Percentiles rank a stretch among this genome's conserved stretches.
Conservation (phyloP, 2,329 filamentous ascomycete genomes). For the Gaeumannomyces tritici region DNA sequence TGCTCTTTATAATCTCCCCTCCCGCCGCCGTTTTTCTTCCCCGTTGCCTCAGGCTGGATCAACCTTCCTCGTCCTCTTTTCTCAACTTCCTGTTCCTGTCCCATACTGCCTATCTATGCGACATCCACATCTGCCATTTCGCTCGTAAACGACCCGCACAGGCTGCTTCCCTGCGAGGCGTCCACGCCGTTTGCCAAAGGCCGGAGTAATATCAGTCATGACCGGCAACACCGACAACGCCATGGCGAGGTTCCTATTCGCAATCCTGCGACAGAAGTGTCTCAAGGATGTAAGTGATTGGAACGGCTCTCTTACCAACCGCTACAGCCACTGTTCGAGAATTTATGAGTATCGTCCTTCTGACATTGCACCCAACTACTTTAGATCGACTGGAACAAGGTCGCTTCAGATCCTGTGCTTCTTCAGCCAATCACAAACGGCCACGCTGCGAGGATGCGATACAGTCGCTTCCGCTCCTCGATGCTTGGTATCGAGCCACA, state of each 20-base stretch:
- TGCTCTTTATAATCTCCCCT: constrained; percentile 10
- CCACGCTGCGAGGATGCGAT: constrained; percentile 52
- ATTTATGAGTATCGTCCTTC: not conserved
- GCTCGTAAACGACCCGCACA: not conserved
- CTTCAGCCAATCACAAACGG: constrained; percentile 47
- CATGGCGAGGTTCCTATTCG: constrained; percentile 49
- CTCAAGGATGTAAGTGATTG: constrained; percentile 45
- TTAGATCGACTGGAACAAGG: constrained; percentile 51
- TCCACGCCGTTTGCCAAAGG: constrained; percentile 7
- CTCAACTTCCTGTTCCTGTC: not conserved
- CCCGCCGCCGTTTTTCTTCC: constrained; percentile 34
- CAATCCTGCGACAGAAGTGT: constrained; percentile 49
- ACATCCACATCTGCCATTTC: not conserved
- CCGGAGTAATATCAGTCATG: constrained; percentile 26
- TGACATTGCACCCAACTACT: not conserved
- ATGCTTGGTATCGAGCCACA: constrained; percentile 39
- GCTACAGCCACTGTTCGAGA: constrained; percentile 6
- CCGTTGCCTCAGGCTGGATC: not conserved
- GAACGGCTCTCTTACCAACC: not conserved
- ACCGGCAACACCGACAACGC: constrained; percentile 45
- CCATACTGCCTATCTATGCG: not conserved
- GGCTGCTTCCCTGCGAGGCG: not conserved
- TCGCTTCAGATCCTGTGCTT: constrained; percentile 44
- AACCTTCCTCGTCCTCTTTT: not conserved
- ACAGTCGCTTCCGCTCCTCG: constrained; percentile 38